Base-by-base conservation (phyloP, 2,329 filamentous ascomycete genomes). In the Geoglossum cookeanum region DNA sequence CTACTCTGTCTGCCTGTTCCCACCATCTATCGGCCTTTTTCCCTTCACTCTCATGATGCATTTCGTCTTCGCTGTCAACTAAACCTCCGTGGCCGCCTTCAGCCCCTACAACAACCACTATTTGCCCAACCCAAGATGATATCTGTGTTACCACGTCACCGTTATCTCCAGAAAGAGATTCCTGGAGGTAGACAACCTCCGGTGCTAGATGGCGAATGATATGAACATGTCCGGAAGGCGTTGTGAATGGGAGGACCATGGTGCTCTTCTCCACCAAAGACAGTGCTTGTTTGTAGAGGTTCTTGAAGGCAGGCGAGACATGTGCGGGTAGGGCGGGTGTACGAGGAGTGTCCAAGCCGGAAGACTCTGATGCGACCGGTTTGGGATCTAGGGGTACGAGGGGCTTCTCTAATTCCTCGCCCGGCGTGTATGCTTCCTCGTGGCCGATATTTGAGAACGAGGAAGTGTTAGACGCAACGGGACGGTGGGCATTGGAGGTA, bases 171-270 rank as follows among this genome's bases (percentile, higher is more conserved):
- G 84, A 79, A 30, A 96, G 78, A 2, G 85, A 87, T 65, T 92
- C 87, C 65, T 94, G 86, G 9, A 96, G 77, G 66, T 97, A 97
- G 37, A 96, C 80, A 30, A 91, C 75, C 59, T 94, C 86, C 0
- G 91, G 91, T 42, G 83, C 80, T 5, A 97, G 75, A 67, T 95
- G 87, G 55, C 87, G 84, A 32, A 96, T 77, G 63, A 96, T 88
- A 66, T 94, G 86, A 3, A 88, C 78, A 66, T 92, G 87, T 51
- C 90, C 90, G 32, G 80, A 83, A n/a, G 78, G 72, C 0, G 87
- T 87, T 9, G 84, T 92, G 66, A 95, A 97, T 0, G 89, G 89
- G 66, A 97, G 77, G 58, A 96, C 84, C 78, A 89, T 89, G 48
- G 79, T 83, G 48, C 92, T 85, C 65, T 87, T 87, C 63, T 94